Evolutionary conservation across 2,329 filamentous ascomycete species (phyloP).

Genomic region (Diaporthe eres): DNA sequence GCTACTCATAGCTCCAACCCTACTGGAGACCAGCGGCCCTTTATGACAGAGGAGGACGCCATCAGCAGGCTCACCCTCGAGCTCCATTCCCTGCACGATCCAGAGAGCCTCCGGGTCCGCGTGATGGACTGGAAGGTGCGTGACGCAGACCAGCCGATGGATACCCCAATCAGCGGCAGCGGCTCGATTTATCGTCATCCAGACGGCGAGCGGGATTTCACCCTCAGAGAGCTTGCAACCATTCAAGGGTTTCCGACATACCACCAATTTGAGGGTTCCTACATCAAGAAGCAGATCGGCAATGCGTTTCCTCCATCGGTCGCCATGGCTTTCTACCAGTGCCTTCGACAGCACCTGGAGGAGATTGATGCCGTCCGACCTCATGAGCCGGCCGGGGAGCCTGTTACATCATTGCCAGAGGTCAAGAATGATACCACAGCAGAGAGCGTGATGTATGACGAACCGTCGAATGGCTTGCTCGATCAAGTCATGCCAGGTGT

Average conservation of each 20-base stretch:
- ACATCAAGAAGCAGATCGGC: slow-evolving; percentile 76
- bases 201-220: slow-evolving; percentile 73
- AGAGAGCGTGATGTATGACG: too few relatives aligned
- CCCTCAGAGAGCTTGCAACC: slow-evolving; percentile 75
- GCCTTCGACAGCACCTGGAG: slow-evolving; percentile 62
- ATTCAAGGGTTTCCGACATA: slow-evolving; percentile 77
- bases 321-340: slow-evolving; percentile 63
- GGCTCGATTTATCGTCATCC: slow-evolving; percentile 73
- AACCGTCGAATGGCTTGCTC: fast-evolving
- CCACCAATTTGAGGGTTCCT: slow-evolving; percentile 67
- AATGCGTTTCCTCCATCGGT: slow-evolving; percentile 82
- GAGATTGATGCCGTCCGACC: slow-evolving; percentile 55
- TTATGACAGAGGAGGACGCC: slow-evolving; percentile 60
- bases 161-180: slow-evolving; percentile 73
- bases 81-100: slow-evolving; percentile 56
- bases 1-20: slow-evolving; percentile 67
- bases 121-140: slow-evolving; percentile 53
- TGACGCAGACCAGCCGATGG: slow-evolving; percentile 62
- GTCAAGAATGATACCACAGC: fast-evolving
- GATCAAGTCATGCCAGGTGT: not conserved
- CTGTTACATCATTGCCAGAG: not conserved
- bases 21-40: slow-evolving; percentile 53
- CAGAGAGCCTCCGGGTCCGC: slow-evolving; percentile 36
- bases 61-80: slow-evolving; percentile 52
- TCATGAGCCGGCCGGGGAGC: not conserved